phyloP scores from a whole-genome alignment of 2,329 filamentous ascomycete species.

The Exophiala sideris region DNA sequence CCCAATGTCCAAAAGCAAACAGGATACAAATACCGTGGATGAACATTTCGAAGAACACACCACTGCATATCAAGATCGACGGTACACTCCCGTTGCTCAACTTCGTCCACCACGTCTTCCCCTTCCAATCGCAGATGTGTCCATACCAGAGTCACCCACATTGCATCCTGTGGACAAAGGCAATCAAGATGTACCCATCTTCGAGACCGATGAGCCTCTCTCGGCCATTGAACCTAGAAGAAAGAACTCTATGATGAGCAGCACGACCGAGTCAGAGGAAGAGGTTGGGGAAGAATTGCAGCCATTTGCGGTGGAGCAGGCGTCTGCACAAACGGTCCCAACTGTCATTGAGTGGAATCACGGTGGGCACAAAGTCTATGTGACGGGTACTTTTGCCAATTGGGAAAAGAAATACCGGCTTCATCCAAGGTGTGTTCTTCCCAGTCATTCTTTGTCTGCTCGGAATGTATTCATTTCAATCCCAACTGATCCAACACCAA shows the following conservation, averaged over 20 bases:
- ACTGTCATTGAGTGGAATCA: constrained; percentile 82
- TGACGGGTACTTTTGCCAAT: constrained; percentile 90
- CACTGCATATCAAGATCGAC: constrained; percentile 21
- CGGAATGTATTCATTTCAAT: constrained; percentile 3
- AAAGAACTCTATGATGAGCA: constrained; percentile 55
- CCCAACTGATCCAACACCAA: constrained; percentile 7
- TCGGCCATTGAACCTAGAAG: constrained; percentile 50
- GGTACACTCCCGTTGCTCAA: constrained; percentile 23
- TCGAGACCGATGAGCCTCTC: constrained; percentile 46
- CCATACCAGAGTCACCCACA: constrained; percentile 87
- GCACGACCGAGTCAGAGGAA: constrained; percentile 64
- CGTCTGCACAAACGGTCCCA: constrained; percentile 69
- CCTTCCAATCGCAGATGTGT: constrained; percentile 89
- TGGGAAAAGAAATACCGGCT: constrained; percentile 94
- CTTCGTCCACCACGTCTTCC: constrained; percentile 75
- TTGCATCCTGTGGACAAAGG: constrained; percentile 65
- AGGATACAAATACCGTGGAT: constrained; percentile 19
- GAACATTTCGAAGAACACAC: constrained; percentile 22
- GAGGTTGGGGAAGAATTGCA: constrained; percentile 73
- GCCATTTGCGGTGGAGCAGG: constrained; percentile 57
- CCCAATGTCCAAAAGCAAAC: constrained; percentile 27
- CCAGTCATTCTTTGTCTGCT: constrained; percentile 21
- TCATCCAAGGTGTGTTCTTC: constrained; percentile 69
- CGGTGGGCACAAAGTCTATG: constrained; percentile 84
- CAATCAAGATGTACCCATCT: constrained; percentile 53